Evolutionary conservation across 768 basidiomycete species (phyloP), one percentile per base, ranked within the genome.

Genomic region (Amanita subjunquillea): DNA sequence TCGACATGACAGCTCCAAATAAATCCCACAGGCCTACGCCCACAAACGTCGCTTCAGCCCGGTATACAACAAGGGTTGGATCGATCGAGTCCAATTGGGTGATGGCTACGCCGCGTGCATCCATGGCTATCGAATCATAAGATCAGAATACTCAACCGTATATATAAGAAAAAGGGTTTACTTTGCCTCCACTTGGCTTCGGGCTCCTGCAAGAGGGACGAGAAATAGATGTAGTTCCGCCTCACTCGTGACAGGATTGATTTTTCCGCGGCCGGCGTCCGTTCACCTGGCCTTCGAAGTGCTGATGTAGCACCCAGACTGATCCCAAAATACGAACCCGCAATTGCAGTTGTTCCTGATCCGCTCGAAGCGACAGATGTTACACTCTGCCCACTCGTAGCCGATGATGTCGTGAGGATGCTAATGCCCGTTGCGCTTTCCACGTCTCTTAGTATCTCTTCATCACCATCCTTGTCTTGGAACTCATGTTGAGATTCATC

Each of bases 21-120:
- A 98, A 71, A 64, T 99, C 96, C 95, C 95, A 98, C 1, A 99
- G 72, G 2, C 89, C 84, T 4, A 98, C 84, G 20, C 94, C 95
- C 34, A 98, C 94, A 62, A 98, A 97, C 0, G 93, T 94, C 1
- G 95, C 95, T 67, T 97, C 93, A 1, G 96, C 94, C 20, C 92
- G 81, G 64, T 92, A 98, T 3, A 99, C 93, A 5, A 97, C 88
- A 52, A 98, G 71, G 0, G 95, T 97, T 25, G 92, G 92, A 65
- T 99, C 96, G 55, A 98, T 97, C 0, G 93, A 95, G 64, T 97
- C 89, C 7, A 98, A 79, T 64, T 97, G 94, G 4, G 93, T 92
- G 36, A 99, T 83, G 4, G 92, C 88, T 1, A 98, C 95, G 1
- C 96, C 95, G 41, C 85, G 79, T 27, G 79, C 77, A 58, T 99